Conservation (phyloP, 495 filamentous ascomycete species). For the Neurospora intermedia region DNA sequence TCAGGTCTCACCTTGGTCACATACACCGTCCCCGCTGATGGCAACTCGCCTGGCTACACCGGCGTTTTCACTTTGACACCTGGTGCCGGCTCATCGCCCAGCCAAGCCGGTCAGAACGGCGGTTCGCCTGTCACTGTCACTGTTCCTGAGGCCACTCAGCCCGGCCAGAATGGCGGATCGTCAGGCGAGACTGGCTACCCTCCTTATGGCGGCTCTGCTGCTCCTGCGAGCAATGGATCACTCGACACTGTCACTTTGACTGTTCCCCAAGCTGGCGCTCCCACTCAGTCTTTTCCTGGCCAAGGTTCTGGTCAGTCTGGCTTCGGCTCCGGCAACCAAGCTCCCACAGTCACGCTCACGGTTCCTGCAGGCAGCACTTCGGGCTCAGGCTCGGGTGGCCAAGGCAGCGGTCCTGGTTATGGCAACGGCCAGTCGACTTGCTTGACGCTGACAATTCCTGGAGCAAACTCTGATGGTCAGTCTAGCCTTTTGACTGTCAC, state of each 20-base stretch:
- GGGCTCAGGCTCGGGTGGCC: background rate
- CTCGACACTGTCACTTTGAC: background rate
- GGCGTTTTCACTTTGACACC: conserved; percentile 8
- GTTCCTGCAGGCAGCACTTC: background rate
- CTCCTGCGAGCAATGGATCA: background rate
- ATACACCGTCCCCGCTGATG: conserved; percentile 7
- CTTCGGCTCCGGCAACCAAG: background rate
- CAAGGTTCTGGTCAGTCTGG: background rate
- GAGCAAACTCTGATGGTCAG: background rate
- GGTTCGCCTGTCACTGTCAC: conserved; percentile 4
- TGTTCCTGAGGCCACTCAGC: background rate
- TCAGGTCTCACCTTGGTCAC: conserved; percentile 4
- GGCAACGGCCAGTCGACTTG: background rate
- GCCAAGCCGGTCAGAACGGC: background rate
- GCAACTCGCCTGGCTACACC: conserved; percentile 8
- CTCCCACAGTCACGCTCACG: background rate
- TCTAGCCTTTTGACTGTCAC: conserved; percentile 1
- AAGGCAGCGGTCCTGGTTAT: background rate
- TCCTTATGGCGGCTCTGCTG: background rate
- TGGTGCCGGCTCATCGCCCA: background rate
- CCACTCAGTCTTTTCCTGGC: background rate
- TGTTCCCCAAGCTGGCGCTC: background rate
- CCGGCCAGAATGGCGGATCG: background rate
- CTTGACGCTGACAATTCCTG: background rate
- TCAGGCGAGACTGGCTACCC: background rate